These are phyloP conservation scores for Xylariaceae sp. DNA, from an alignment of 2,329 filamentous ascomycete genomes.

Conservation along the genomic window DNA sequence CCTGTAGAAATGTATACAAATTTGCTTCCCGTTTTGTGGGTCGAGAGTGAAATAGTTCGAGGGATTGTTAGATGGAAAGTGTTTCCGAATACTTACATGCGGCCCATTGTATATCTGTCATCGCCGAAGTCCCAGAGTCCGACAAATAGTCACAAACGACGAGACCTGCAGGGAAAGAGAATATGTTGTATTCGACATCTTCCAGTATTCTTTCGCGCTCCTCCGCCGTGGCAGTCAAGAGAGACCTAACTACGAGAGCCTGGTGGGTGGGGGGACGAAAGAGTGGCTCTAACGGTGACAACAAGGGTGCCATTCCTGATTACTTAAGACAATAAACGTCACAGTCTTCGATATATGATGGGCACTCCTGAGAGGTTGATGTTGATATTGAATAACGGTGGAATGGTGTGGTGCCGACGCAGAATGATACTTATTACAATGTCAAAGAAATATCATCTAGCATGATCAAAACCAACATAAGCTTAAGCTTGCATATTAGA, in stretches of 20 bases:
- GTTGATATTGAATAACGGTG: too few species aligned
- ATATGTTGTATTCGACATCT: constrained; percentile 30
- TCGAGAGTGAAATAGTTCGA: too few species aligned
- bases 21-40: too few species aligned
- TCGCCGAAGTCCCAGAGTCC: constrained; percentile 38
- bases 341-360: too few species aligned
- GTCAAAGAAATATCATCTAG: too few species aligned
- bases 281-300: constrained; percentile 1
- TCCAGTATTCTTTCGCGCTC: constrained; percentile 22
- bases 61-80: neutral
- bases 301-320: constrained; percentile 4
- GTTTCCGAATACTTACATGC: constrained; percentile 24
- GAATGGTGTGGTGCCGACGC: too few species aligned
- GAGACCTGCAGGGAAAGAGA: constrained; percentile 30
- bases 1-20: too few species aligned
- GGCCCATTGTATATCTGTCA: constrained; percentile 40
- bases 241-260: constrained; percentile 21
- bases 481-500: too few species aligned
- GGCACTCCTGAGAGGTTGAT: too few species aligned
- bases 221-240: constrained; percentile 2
- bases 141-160: constrained; percentile 36
- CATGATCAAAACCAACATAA: too few species aligned
- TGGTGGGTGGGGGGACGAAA: constrained; percentile 19
- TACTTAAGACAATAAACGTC: too few species aligned
- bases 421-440: too few species aligned